Evolutionary conservation across 345 rosid species (phyloP), one percentile per base, ranked within the genome.

Genomic region (Rhodamnia argentea): DNA sequence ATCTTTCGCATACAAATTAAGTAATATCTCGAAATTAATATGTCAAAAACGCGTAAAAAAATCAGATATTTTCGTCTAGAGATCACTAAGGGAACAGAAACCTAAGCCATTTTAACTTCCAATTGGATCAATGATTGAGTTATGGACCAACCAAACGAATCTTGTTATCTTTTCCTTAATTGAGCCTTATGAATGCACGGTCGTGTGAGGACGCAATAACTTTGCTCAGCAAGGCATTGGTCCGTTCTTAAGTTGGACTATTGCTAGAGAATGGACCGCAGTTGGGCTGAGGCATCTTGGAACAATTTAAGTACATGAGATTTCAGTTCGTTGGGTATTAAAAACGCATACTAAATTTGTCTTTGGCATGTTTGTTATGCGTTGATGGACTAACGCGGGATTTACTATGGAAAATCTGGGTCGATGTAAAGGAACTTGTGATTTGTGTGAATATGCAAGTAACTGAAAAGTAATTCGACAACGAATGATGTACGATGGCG

Each of bases 21-120:
- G 40, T 37, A 16, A 50, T 50, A 50, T 50, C 13, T 32, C 13
- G 4, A 0, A 37, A 18, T 70, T 37, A 16, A 1, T 9, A 9
- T 37, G 10, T 18, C 5, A 0, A 26, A 13, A 20, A 40, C 6
- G 2, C 2, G 10, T 1, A 0, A 18, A 11, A 2, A 32, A 18
- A 18, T 18, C 1, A 0, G 26, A 70, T 70, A 5, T 32, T 37
- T 70, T 18, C 13, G 15, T 62, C 22, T 29, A 62, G 22, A 62
- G 16, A 27, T 60, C 22, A 0, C 0, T 62, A 27, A 27, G 22
- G 15, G 27, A 62, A 15, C 2, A 20, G 10, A 62, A 59, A n/a
- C n/a, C 27, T 7, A 13, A n/a, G 13, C 70, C 70, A 2, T 58
- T 58, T 58, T 26, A 7, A 12, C 32, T 60, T 60, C 27, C 70